Base-by-base conservation (phyloP, 1,284 basidiomycete species). In the Clitocybe nebularis region DNA sequence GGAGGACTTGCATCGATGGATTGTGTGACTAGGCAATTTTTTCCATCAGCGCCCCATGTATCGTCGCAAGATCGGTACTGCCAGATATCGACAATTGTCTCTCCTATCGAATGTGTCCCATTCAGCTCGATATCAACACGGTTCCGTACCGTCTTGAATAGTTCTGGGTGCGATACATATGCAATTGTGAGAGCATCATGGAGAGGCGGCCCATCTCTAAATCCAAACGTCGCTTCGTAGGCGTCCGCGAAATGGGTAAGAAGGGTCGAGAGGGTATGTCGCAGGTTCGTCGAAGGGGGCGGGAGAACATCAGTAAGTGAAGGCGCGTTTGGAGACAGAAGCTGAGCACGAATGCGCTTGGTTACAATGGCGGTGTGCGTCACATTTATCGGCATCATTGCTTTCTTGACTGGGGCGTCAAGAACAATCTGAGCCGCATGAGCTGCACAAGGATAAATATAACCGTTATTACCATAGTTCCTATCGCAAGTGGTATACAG, bases 321-420 rank as follows among this genome's bases (percentile, higher is more conserved):
- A 7, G 33, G 13, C 11, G 51, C 41, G 3, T 47, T 51, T 1
- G 74, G 64, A 4, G 64, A 60, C 29, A 87, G 72, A 3, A 91
- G 64, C 10, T 63, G 60, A 0, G 60, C 44, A 49, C 82, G 82
- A 13, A 82, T 62, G 6, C 61, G 53, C 26, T 60, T 57, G 6
- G 78, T 84, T 34, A 88, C 77, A 50, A 92, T 85, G 1, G 84
- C 86, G 2, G 77, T 84, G 58, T 93, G 89, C 2, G 89, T 89
- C 13, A 90, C 83, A 53, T 93, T 92, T 50, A 93, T 75, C 0
- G 89, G 88, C 10, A 92, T 75, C 86, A 90, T 89, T 8, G 62
- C 85, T 65, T 51, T 69, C 53, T 65, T 70, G 1, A 69, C 63
- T 8, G 68, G 65, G 4, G 60, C 60, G 44, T 74, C 61, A 32